A percentile compares a stretch with the other conserved stretches of the same genome.
Conservation (phyloP, 2,329 filamentous ascomycete genomes). For the Colletotrichum aenigma region DNA sequence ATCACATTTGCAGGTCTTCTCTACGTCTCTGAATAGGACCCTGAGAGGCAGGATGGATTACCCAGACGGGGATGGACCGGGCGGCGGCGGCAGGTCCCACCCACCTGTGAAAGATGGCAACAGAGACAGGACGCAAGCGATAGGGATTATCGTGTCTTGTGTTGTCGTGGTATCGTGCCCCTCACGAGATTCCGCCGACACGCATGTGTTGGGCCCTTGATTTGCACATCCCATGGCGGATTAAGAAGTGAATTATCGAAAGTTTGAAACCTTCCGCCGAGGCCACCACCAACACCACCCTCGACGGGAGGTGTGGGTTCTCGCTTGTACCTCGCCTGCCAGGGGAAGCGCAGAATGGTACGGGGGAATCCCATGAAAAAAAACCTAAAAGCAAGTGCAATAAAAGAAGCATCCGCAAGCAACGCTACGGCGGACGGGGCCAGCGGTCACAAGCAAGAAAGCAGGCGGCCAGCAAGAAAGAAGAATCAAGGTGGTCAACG, state of each 20-base stretch:
- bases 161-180: neutral
- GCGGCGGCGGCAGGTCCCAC: neutral
- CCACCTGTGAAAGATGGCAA: neutral
- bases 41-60: neutral
- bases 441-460: neutral
- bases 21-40: neutral
- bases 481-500: neutral
- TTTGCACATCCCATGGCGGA: neutral
- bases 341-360: neutral
- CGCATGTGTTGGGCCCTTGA: conserved; percentile 11
- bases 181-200: neutral
- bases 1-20: neutral
- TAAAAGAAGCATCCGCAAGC: neutral
- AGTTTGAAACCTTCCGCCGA: conserved; percentile 9
- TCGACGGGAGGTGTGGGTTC: neutral
- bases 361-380: neutral
- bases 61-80: neutral
- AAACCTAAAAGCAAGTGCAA: neutral
- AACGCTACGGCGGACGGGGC: neutral
- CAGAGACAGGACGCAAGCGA: conserved; percentile 14
- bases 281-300: neutral
- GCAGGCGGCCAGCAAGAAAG: neutral
- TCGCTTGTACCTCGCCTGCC: neutral
- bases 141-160: neutral
- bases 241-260: conserved; percentile 5